Percentiles rank a stretch among this genome's conserved stretches.
These are phyloP conservation scores for Aureobasidium mangrovei DNA, from an alignment of 2,329 filamentous ascomycete species.

Conservation along the genomic window DNA sequence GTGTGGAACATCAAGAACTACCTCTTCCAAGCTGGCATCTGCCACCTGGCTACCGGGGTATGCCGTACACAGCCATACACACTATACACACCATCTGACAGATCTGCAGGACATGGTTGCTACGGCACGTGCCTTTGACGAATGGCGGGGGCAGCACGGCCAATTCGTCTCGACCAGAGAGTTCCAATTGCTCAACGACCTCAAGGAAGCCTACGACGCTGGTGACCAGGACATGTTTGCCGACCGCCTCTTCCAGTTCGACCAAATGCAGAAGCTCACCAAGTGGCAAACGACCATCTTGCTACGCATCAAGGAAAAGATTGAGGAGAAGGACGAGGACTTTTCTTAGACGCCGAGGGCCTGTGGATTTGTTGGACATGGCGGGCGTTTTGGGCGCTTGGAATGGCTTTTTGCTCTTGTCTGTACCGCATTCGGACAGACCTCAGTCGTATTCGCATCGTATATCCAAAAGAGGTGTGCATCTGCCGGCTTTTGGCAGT, in stretches of 20 bases:
- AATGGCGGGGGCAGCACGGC: conserved; percentile 71
- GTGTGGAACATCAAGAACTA: conserved; percentile 93
- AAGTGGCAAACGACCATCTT: conserved; percentile 93
- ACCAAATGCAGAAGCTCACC: conserved; percentile 87
- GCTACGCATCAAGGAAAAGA: conserved; percentile 72
- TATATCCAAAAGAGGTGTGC: too few relatives aligned
- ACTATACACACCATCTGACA: too few relatives aligned
- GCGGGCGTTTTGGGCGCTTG: background rate
- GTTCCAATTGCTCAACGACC: conserved; percentile 68
- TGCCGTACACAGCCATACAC: background rate
- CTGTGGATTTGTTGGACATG: too few relatives aligned
- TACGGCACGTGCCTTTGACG: conserved; percentile 68
- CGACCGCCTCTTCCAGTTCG: conserved; percentile 80
- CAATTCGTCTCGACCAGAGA: conserved; percentile 71
- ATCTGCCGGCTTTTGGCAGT: too few relatives aligned
- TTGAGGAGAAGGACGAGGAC: conserved; percentile 62
- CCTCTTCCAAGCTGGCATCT: conserved; percentile 87
- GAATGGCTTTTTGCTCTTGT: background rate
- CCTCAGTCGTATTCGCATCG: background rate
- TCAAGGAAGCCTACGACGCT: conserved; percentile 64
- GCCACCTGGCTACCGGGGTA: conserved; percentile 62
- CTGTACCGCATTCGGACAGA: background rate
- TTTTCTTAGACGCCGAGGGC: conserved; percentile 45
- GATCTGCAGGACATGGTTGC: conserved; percentile 59
- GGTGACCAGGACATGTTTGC: conserved; percentile 75